Percentiles rank a stretch among this genome's conserved stretches.
Conservation (phyloP, 768 basidiomycete species). For the Lactarius indigo region DNA sequence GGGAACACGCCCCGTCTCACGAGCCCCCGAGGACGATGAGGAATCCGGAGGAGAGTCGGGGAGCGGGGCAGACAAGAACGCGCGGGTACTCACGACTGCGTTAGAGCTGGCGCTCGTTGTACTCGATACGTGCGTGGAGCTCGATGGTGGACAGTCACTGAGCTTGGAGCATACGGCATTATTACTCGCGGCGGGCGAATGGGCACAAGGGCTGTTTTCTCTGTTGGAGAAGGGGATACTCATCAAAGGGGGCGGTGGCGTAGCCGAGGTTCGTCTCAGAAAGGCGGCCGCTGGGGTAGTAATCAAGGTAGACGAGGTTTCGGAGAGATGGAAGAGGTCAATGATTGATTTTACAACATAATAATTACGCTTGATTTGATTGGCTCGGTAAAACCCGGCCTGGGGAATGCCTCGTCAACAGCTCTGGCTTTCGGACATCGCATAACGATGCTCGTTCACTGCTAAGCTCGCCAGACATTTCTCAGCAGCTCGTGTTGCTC, state of each 20-base stretch:
- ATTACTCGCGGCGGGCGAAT: conserved; percentile 71
- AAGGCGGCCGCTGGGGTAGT: conserved; percentile 77
- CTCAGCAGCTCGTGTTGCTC: conserved; percentile 4
- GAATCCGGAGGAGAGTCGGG: conserved; percentile 20
- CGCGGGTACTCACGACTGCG: conserved; percentile 67
- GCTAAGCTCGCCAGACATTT: conserved; percentile 15
- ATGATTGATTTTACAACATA: conserved; percentile 43
- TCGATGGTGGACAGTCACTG: conserved; percentile 74
- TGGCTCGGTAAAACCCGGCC: conserved; percentile 25
- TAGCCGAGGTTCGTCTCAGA: conserved; percentile 56
- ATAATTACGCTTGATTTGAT: conserved; percentile 8
- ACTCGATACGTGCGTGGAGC: conserved; percentile 68
- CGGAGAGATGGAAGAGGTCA: conserved; percentile 61
- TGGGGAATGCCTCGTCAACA: neutral
- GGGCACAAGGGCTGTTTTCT: conserved; percentile 69
- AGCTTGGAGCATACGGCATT: conserved; percentile 72
- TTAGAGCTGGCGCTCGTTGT: conserved; percentile 76
- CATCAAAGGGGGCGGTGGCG: conserved; percentile 61
- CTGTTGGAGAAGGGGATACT: conserved; percentile 61
- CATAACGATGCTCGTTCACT: conserved; percentile 16
- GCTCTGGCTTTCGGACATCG: conserved; percentile 2
- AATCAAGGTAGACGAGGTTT: conserved; percentile 72
- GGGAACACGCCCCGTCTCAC: conserved; percentile 61
- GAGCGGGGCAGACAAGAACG: conserved; percentile 48
- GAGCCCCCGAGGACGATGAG: conserved; percentile 35